These are phyloP conservation scores for Paramecium primaurelia DNA, from an alignment of 73 alveolate genomes.

Conservation along the genomic window DNA sequence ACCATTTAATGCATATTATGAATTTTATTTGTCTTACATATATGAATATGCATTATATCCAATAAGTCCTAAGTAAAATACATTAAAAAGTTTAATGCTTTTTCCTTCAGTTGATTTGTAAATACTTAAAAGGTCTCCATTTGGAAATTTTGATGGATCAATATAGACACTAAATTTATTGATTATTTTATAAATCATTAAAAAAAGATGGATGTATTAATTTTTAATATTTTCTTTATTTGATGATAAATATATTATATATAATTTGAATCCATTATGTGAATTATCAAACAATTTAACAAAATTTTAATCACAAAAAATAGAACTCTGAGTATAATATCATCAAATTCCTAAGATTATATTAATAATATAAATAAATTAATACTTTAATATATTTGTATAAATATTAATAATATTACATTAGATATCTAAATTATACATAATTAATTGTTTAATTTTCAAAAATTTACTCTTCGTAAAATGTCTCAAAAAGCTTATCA, in stretches of 20 bases:
- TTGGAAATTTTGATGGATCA: slow-evolving; percentile 1
- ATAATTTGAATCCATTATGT: too few species aligned
- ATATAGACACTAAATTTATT: neutral
- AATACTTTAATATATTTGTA: neutral
- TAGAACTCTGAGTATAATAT: neutral
- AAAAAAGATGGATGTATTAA: neutral
- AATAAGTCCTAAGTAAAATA: neutral
- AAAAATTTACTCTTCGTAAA: neutral
- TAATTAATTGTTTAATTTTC: neutral
- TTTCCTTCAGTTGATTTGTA: neutral
- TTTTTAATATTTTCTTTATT: neutral
- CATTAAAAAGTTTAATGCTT: neutral
- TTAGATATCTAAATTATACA: neutral
- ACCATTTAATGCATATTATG: slow-evolving; percentile 18
- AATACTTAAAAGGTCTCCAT: neutral
- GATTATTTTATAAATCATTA: neutral
- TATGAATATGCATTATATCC: neutral
- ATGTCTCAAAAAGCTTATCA: slow-evolving; percentile 48
- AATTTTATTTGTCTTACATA: neutral
- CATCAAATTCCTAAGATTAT: too few species aligned
- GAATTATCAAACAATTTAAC: too few species aligned
- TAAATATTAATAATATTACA: neutral
- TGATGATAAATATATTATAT: neutral
- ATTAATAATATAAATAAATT: neutral
- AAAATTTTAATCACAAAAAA: too few species aligned